A percentile compares a stretch with the other conserved stretches of the same genome.
Evolutionary conservation across 371 early-diverging fungal genomes (phyloP).

Genomic region (Lichtheimia hyalospora): DNA sequence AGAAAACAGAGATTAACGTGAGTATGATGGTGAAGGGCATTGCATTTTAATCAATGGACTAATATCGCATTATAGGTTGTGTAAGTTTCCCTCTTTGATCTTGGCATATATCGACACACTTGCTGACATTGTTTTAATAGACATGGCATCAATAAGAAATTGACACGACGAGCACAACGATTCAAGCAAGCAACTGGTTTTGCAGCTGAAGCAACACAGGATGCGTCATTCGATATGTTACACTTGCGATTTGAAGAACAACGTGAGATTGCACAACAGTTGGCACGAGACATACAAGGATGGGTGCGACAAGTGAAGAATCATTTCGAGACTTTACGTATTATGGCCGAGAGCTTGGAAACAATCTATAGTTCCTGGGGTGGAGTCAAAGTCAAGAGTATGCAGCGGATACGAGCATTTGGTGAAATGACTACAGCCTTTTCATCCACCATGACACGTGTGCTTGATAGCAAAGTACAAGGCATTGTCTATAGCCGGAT

Average conservation of each 20-base stretch:
- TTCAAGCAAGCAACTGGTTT: constrained; percentile 35
- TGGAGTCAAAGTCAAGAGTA: constrained; percentile 39
- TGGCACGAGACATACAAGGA: constrained; percentile 53
- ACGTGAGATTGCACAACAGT: constrained; percentile 50
- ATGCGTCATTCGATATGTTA: constrained; percentile 58
- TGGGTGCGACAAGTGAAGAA: constrained; percentile 61
- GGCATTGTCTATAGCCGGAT: constrained; percentile 56
- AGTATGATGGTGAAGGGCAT: not conserved
- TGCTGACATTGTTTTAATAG: constrained; percentile 24
- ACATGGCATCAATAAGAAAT: constrained; percentile 75
- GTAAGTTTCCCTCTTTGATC: constrained; percentile 22
- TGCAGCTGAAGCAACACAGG: constrained; percentile 51
- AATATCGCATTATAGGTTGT: constrained; percentile 19
- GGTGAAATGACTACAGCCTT: constrained; percentile 24
- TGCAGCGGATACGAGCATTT: constrained; percentile 33
- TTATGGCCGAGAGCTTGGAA: constrained; percentile 57
- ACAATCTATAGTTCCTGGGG: constrained; percentile 56
- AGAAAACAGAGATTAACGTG: constrained; percentile 65
- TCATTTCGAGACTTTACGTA: constrained; percentile 57
- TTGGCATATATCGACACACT: not conserved
- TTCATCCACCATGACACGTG: constrained; percentile 29
- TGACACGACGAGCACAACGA: constrained; percentile 50
- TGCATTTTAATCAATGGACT: not conserved
- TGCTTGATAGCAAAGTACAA: constrained; percentile 34
- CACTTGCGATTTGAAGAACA: constrained; percentile 62